phyloP scores from a whole-genome alignment of 2,329 filamentous ascomycete species.

The Cytospora piceae region DNA sequence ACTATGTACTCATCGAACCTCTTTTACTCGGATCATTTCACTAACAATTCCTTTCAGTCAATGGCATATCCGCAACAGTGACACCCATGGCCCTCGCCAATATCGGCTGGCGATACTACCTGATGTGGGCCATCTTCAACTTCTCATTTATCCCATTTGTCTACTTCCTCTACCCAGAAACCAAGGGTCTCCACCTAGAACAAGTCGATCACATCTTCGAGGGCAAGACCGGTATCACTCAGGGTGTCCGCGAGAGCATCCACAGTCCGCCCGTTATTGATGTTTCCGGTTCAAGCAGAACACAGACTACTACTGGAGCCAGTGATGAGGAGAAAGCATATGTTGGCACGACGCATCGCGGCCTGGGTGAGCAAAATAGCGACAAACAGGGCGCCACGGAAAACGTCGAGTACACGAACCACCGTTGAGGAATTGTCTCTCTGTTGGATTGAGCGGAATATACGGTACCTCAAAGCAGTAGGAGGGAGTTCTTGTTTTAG shows the following conservation, averaged over 20 bases:
- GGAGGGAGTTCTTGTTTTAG: not conserved
- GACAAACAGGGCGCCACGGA: not conserved
- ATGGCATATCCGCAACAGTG: constrained; percentile 22
- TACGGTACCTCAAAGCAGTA: not conserved
- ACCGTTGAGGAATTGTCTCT: not conserved
- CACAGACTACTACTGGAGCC: not conserved
- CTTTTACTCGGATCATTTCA: not conserved
- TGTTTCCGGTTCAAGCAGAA: not conserved
- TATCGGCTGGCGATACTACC: constrained; percentile 34
- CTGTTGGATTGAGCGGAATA: not conserved
- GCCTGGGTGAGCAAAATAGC: not conserved
- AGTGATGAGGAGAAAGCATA: constrained; percentile 12
- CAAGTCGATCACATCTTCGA: constrained; percentile 31
- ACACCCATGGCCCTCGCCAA: constrained; percentile 32
- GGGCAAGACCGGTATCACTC: not conserved
- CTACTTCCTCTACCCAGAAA: constrained; percentile 38
- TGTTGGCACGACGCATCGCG: not conserved
- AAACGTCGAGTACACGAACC: not conserved
- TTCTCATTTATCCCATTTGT: constrained; percentile 33
- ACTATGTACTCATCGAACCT: not conserved
- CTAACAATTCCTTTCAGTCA: constrained; percentile 28
- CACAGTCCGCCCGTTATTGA: not conserved
- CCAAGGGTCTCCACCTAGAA: constrained; percentile 36
- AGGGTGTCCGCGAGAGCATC: constrained; percentile 12
- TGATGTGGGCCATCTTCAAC: constrained; percentile 35